These are phyloP conservation scores for Chlorella sp. DNA, from an alignment of 139 green algal species.

Conservation along the genomic window DNA sequence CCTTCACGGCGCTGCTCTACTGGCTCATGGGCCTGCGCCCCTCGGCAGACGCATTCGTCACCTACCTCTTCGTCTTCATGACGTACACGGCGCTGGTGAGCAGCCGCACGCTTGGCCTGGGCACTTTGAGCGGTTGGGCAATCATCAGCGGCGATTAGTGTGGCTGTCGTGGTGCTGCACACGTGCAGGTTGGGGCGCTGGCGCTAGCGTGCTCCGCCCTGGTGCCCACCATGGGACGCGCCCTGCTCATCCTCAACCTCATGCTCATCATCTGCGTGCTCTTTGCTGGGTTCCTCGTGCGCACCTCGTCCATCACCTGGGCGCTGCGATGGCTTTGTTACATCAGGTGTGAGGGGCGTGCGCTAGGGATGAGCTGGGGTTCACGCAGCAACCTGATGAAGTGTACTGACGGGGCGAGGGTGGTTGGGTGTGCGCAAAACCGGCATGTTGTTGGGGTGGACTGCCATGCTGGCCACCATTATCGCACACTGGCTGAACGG, in stretches of 20 bases:
- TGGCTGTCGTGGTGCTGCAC: too few relatives aligned
- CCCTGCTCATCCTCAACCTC: slow-evolving; percentile 70
- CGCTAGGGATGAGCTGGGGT: too few relatives aligned
- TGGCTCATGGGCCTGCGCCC: slow-evolving; percentile 51
- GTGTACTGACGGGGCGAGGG: too few relatives aligned
- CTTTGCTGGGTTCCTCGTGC: slow-evolving; percentile 63
- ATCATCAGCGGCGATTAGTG: too few relatives aligned
- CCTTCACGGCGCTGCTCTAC: slow-evolving; percentile 64
- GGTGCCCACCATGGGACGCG: slow-evolving; percentile 29
- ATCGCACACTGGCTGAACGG: too few relatives aligned
- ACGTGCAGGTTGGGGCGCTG: slow-evolving; percentile 41
- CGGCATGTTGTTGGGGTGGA: too few relatives aligned
- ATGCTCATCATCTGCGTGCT: slow-evolving; percentile 71
- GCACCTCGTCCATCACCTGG: slow-evolving; percentile 41
- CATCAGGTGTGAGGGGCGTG: too few relatives aligned
- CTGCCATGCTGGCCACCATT: too few relatives aligned
- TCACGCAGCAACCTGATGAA: slow-evolving; percentile 39
- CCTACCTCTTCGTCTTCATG: slow-evolving; percentile 52
- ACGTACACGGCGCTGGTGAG: slow-evolving; percentile 45
- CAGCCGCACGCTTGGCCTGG: neutral
- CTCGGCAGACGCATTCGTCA: slow-evolving; percentile 31
- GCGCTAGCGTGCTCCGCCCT: slow-evolving; percentile 43
- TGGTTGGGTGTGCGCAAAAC: too few relatives aligned
- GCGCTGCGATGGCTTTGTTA: slow-evolving; percentile 58
- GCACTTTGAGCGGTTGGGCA: neutral